Percentiles rank a stretch among this genome's conserved stretches.
These are phyloP conservation scores for Backusella morwellensis DNA, from an alignment of 192 early-diverging fungal species.

Conservation along the genomic window DNA sequence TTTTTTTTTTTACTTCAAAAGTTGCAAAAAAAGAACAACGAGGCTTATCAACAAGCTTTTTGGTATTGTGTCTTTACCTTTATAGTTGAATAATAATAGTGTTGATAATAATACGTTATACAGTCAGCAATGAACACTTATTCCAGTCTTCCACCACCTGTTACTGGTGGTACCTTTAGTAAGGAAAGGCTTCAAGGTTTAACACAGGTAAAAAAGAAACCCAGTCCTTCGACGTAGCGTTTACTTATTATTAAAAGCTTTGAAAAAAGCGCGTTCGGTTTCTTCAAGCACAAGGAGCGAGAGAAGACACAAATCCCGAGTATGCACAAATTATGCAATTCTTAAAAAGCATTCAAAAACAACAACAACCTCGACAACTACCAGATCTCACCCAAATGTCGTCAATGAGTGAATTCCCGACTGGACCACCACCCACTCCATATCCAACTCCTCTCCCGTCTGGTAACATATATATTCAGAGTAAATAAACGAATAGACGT, in stretches of 20 bases:
- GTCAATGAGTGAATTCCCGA: background rate
- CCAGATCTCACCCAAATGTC: background rate
- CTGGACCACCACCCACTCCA: background rate
- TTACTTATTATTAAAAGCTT: background rate
- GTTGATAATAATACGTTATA: too few relatives aligned
- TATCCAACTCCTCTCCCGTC: background rate
- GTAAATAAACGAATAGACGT: background rate
- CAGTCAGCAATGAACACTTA: background rate
- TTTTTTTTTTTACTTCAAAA: background rate
- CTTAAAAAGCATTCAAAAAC: constrained; percentile 47
- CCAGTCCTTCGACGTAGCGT: background rate
- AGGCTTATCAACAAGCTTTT: background rate
- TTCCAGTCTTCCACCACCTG: background rate
- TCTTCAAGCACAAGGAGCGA: constrained; percentile 67
- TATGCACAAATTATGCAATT: constrained; percentile 68
- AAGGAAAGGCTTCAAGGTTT: constrained; percentile 28
- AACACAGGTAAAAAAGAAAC: constrained; percentile 17
- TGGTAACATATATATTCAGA: background rate
- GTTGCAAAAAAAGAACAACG: background rate
- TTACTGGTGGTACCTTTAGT: background rate
- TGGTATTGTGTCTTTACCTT: background rate
- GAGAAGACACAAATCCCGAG: constrained; percentile 75
- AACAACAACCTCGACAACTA: constrained; percentile 23
- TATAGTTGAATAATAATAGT: too few relatives aligned
- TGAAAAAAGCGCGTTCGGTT: constrained; percentile 34